phyloP scores from a whole-genome alignment of 441 rosid genomes.

The Isatis lusitanica region DNA sequence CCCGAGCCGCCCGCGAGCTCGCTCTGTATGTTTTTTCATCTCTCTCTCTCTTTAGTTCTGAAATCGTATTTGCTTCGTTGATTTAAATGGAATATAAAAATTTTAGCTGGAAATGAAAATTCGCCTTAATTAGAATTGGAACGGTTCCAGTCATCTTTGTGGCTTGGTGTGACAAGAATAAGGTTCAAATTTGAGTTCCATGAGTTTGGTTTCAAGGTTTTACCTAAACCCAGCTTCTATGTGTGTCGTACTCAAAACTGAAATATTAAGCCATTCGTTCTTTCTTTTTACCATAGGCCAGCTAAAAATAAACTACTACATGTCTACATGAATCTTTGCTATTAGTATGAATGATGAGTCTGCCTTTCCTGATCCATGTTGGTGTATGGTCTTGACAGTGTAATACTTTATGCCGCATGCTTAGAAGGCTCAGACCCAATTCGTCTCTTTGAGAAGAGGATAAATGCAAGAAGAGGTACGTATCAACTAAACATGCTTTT shows the following conservation, averaged over 20 bases:
- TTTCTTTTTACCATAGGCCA: not conserved
- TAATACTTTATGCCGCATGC: constrained; percentile 77
- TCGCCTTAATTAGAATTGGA: not conserved
- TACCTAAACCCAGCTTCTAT: not conserved
- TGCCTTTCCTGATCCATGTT: not conserved
- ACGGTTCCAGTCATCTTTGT: not conserved
- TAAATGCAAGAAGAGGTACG: constrained; percentile 81
- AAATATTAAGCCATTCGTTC: not conserved
- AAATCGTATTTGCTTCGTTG: not conserved
- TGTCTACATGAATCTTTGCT: constrained; percentile 1
- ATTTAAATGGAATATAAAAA: constrained; percentile 3
- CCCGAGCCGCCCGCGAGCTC: constrained; percentile 95
- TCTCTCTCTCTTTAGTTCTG: not conserved
- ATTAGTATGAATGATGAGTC: constrained; percentile 8
- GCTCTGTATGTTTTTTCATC: constrained; percentile 58
- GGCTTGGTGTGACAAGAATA: not conserved
- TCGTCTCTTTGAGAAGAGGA: constrained; percentile 81
- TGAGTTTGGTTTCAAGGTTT: constrained; percentile 7
- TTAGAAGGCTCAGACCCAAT: constrained; percentile 91
- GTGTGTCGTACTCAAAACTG: not conserved
- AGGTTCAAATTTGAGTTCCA: not conserved
- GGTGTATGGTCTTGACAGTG: constrained; percentile 38
- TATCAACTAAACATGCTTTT: not conserved
- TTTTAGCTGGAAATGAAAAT: not conserved
- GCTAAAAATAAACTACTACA: not conserved